Evolutionary conservation across 441 rosid genomes (phyloP), one percentile per base, ranked within the genome.

Genomic region (Sinapis alba): DNA sequence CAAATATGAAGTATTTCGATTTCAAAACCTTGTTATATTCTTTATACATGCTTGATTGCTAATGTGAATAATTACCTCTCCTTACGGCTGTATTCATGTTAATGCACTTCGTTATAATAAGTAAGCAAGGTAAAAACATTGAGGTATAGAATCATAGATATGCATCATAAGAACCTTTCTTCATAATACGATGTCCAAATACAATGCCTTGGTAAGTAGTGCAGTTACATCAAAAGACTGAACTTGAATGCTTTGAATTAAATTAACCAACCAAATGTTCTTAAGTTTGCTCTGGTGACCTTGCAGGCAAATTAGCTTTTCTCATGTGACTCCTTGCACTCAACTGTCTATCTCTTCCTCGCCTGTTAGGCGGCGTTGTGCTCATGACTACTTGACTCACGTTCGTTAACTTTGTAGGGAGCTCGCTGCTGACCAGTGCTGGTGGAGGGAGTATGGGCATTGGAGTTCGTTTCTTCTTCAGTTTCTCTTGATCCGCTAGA

Each of bases 241-340:
- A 7, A 10, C 38, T 24, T 34, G 36, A 21, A 56, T 24, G 1
- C 6, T 36, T n/a, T 34, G 21, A 53, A 34, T 11, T 4, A 58
- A 43, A 18, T 41, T 26, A 59, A 58, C 54, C 36, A 69, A 23
- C 24, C 13, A 26, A 16, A 23, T 59, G 45, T 59, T 12, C 24
- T 62, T 61, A 47, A 62, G 74, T 20, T 59, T 58, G 6, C 38
- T 41, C 27, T 70, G 27, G 41, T 88, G 80, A 66, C 83, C 72
- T 69, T 77, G 53, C 81, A 83, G 0, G 81, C 82, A 34, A 58
- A 78, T 9, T 82, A 43, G 66, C 84, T 83, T 85, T 87, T 16
- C 88, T 88, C 62, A n/a, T n/a, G n/a, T 82, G 92, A 12, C 83
- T 90, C 76, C 90, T 84, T 7, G 87, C 80, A 20, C 85, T 78